Conservation (phyloP, 2,329 filamentous ascomycete species). For the Thelonectria rubi region DNA sequence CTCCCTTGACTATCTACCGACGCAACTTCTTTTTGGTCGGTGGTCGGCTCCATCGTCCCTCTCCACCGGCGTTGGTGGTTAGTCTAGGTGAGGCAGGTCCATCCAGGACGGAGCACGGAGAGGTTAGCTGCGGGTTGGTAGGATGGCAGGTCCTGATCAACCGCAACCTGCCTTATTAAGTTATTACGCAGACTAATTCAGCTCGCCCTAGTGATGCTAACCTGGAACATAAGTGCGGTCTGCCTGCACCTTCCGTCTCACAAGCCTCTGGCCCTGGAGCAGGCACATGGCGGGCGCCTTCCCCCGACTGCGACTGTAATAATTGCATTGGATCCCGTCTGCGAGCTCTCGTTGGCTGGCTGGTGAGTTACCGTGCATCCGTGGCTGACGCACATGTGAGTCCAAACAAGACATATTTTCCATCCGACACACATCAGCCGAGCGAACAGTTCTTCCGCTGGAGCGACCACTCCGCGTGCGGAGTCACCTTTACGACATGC, state of each 20-base stretch:
- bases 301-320: not conserved
- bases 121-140: not conserved
- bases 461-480: not conserved
- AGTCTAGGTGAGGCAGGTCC: slow-evolving; percentile 9
- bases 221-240: not conserved
- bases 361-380: not conserved
- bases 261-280: not conserved
- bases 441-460: slow-evolving; percentile 11
- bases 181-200: not conserved
- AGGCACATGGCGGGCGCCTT: not conserved
- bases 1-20: not conserved
- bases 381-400: slow-evolving; percentile 10
- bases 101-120: not conserved
- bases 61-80: slow-evolving; percentile 11
- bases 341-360: slow-evolving; percentile 3
- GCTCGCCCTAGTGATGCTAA: not conserved
- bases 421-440: not conserved
- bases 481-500: slow-evolving; percentile 2
- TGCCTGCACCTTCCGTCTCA: slow-evolving; percentile 2
- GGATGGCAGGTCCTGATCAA: slow-evolving; percentile 1
- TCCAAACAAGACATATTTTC: slow-evolving; percentile 7
- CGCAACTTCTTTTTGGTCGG: slow-evolving; percentile 10
- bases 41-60: slow-evolving; percentile 12
- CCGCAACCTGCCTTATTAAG: slow-evolving; percentile 7
- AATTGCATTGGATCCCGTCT: not conserved